Evolutionary conservation across 169 alveolate species (phyloP).

Genomic region (Plasmodium gonderi): DNA sequence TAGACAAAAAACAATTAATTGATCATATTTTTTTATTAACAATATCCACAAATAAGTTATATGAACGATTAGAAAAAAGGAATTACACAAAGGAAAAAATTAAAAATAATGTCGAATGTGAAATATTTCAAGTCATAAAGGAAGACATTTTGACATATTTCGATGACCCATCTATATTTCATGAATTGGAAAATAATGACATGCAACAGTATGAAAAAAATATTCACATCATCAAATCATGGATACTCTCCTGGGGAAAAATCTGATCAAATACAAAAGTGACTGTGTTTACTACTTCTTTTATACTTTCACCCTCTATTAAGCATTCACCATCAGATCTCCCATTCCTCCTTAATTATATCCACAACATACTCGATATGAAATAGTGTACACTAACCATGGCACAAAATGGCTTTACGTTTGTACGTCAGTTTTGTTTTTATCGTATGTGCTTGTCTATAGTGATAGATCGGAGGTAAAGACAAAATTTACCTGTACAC

Average conservation of each 20-base stretch:
- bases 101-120: slow-evolving; percentile 79
- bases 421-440: too few relatives aligned
- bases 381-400: too few relatives aligned
- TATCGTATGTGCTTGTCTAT: too few relatives aligned
- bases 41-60: slow-evolving; percentile 10
- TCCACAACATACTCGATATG: too few relatives aligned
- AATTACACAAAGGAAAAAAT: slow-evolving; percentile 77
- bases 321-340: too few relatives aligned
- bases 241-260: slow-evolving; percentile 30
- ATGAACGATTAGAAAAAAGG: slow-evolving; percentile 77
- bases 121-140: slow-evolving; percentile 80
- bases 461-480: too few relatives aligned
- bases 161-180: not conserved
- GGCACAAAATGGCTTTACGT: too few relatives aligned
- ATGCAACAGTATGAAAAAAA: slow-evolving; percentile 35
- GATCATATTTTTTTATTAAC: slow-evolving; percentile 45
- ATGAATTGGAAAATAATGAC: slow-evolving; percentile 29
- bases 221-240: not conserved
- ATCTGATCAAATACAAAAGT: not conserved
- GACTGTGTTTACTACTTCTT: too few relatives aligned
- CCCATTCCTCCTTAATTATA: too few relatives aligned
- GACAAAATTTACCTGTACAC: too few relatives aligned
- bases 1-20: slow-evolving; percentile 63
- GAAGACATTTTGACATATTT: slow-evolving; percentile 69
- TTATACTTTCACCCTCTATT: too few relatives aligned